These are phyloP conservation scores for Xanthoconium purpureum DNA, from an alignment of 768 basidiomycete genomes.

Conservation along the genomic window DNA sequence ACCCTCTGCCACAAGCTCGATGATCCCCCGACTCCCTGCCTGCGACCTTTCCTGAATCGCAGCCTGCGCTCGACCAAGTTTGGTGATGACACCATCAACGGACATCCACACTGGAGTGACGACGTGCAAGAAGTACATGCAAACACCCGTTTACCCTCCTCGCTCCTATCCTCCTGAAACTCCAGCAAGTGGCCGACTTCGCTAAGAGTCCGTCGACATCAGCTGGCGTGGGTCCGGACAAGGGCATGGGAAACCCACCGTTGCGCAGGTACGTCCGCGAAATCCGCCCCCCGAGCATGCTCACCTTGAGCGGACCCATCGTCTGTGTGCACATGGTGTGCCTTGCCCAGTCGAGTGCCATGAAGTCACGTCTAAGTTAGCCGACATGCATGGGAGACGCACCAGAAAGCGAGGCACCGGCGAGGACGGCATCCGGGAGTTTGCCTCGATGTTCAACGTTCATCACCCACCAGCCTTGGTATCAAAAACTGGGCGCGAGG, in stretches of 20 bases:
- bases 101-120: neutral
- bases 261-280: constrained; percentile 15
- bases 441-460: constrained; percentile 14
- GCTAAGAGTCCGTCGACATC: neutral
- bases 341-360: neutral
- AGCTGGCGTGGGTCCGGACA: neutral
- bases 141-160: constrained; percentile 11
- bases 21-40: constrained; percentile 7
- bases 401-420: constrained; percentile 13
- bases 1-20: constrained; percentile 11
- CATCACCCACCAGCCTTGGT: no score
- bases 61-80: neutral
- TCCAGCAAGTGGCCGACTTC: constrained; percentile 15
- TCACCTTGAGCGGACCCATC: no score
- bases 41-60: constrained; percentile 13
- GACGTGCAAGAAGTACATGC: neutral
- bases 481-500: constrained; percentile 19
- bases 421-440: constrained; percentile 14
- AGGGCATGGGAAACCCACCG: constrained; percentile 6
- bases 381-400: neutral
- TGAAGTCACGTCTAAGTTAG: neutral
- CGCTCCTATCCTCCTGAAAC: constrained; percentile 13
- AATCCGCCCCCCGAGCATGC: constrained; percentile 19
- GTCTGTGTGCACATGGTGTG: constrained; percentile 20
- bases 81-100: neutral